These are phyloP conservation scores for Trametes hirsuta DNA, from an alignment of 1,284 basidiomycete species.

Conservation along the genomic window DNA sequence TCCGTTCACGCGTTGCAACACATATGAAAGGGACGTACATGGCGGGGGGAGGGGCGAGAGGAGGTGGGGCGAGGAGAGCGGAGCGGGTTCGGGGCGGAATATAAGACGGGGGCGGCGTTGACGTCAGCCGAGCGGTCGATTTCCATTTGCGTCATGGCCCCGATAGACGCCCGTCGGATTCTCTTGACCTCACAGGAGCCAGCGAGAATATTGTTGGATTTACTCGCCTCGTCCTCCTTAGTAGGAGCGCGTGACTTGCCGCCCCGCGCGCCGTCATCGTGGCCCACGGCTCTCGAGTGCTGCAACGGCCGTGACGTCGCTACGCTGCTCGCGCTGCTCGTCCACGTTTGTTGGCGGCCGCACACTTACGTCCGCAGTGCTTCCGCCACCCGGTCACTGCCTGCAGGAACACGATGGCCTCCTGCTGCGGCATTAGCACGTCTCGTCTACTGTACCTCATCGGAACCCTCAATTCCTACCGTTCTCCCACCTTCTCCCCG, in stretches of 20 bases:
- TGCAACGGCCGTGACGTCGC: neutral
- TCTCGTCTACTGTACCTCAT: no score
- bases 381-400: no score
- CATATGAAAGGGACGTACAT: neutral
- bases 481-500: neutral
- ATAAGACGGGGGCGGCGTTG: constrained; percentile 4
- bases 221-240: no score
- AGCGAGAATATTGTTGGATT: no score
- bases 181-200: constrained; percentile 14
- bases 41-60: neutral
- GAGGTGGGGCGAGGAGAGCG: constrained; percentile 1
- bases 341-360: neutral
- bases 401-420: neutral
- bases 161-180: constrained; percentile 2
- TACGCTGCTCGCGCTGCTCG: neutral
- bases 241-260: no score
- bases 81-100: neutral
- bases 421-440: no score
- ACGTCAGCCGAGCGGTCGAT: constrained; percentile 18
- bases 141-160: constrained; percentile 20
- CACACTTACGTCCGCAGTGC: neutral
- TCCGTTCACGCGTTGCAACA: neutral
- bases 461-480: neutral
- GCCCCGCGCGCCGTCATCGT: no score
- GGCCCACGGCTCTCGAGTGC: neutral